Conservation (phyloP, 805 yeast genomes). For the Lachancea waltii region DNA sequence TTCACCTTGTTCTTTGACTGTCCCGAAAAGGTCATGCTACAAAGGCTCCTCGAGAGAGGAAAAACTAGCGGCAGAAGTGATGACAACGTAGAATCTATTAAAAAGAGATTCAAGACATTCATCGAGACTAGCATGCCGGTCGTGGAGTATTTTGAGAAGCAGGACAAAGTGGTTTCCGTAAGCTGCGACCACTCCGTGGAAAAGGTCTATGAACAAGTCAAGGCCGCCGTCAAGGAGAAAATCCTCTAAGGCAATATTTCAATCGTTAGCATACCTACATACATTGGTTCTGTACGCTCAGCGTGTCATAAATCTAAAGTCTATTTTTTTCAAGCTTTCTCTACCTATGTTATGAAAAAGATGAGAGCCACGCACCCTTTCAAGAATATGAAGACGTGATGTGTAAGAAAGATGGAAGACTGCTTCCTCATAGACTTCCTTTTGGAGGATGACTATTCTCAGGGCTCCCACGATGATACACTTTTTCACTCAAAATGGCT, state of each 20-base stretch:
- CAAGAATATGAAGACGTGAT: neutral
- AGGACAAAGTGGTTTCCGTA: conserved; percentile 69
- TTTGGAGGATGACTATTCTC: conserved; percentile 1
- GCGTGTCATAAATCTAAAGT: no score
- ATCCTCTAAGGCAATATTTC: conserved; percentile 16
- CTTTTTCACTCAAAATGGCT: conserved; percentile 1
- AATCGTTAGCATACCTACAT: neutral
- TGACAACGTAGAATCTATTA: conserved; percentile 86
- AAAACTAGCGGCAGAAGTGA: conserved; percentile 92
- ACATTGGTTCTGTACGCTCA: no score
- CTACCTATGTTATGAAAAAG: no score
- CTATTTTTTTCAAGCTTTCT: no score
- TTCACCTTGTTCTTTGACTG: conserved; percentile 75
- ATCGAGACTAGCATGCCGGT: conserved; percentile 91
- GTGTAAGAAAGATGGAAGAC: conserved; percentile 4
- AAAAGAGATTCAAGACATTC: conserved; percentile 81
- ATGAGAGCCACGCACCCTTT: no score
- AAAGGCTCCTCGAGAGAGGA: conserved; percentile 81
- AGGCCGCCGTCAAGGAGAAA: conserved; percentile 51
- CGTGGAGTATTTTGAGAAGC: conserved; percentile 70
- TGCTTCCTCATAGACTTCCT: conserved; percentile 6
- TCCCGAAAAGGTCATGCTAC: conserved; percentile 76
- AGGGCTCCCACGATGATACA: neutral
- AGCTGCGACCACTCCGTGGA: conserved; percentile 78
- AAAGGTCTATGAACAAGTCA: conserved; percentile 63